These are phyloP conservation scores for Apiotrichum laibachii DNA, from an alignment of 1,284 basidiomycete genomes.

Conservation along the genomic window DNA sequence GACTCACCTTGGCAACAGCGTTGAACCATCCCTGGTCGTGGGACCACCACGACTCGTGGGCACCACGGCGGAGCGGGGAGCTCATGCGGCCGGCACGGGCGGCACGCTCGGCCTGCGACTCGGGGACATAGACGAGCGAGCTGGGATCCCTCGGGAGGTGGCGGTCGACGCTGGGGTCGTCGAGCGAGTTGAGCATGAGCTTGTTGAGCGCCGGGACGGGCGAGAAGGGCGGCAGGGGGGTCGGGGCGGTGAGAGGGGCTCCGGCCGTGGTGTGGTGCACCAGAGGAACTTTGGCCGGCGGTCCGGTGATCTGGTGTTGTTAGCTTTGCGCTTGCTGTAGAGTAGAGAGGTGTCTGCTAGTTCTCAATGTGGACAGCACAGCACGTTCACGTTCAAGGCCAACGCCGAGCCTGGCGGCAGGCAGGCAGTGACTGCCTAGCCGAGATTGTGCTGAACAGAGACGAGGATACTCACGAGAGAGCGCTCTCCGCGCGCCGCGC, in stretches of 20 bases:
- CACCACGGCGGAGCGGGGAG: slow-evolving; percentile 41
- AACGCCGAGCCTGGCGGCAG: too few relatives aligned
- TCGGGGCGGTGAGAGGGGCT: slow-evolving; percentile 34
- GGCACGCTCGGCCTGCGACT: slow-evolving; percentile 35
- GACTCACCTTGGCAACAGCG: slow-evolving; percentile 44
- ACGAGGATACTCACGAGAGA: slow-evolving; percentile 6
- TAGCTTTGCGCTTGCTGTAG: too few relatives aligned
- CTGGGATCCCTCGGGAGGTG: slow-evolving; percentile 10
- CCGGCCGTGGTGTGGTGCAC: slow-evolving; percentile 30
- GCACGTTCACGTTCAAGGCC: too few relatives aligned
- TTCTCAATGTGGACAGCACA: too few relatives aligned
- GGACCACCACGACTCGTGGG: slow-evolving; percentile 50
- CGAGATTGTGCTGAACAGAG: background rate
- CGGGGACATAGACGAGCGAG: slow-evolving; percentile 39
- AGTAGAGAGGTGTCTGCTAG: too few relatives aligned
- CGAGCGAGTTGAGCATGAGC: slow-evolving; percentile 23
- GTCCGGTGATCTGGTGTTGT: slow-evolving; percentile 46
- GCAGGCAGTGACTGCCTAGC: too few relatives aligned
- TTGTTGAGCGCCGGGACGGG: slow-evolving; percentile 26
- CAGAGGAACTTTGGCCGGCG: slow-evolving; percentile 36
- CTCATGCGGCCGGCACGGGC: slow-evolving; percentile 38
- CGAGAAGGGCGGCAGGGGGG: slow-evolving; percentile 35
- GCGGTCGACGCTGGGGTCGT: slow-evolving; percentile 20
- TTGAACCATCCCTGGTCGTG: slow-evolving; percentile 48
- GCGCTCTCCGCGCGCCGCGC: slow-evolving; percentile 9